Evolutionary conservation across 257 asterid genomes (phyloP).

Genomic region (Solanum chmielewskii): DNA sequence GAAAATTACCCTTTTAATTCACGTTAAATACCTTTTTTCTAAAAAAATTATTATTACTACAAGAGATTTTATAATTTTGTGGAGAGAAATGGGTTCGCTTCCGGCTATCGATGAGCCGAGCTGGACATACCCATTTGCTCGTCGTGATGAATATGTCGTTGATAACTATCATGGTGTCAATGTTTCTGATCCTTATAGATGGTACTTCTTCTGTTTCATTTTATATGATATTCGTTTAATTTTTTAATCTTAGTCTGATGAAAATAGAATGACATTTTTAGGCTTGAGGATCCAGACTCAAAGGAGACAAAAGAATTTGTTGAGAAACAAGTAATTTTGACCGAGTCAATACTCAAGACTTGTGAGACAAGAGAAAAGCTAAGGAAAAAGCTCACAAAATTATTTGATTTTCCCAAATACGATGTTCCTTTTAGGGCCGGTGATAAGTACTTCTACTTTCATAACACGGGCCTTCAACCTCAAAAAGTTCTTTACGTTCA

Average conservation of each 20-base stretch:
- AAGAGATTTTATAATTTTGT: neutral
- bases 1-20: neutral
- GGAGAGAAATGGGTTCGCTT: constrained; percentile 51
- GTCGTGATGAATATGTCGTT: constrained; percentile 63
- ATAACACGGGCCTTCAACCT: constrained; percentile 88
- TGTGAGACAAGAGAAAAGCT: constrained; percentile 74
- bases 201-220: constrained; percentile 22
- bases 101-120: constrained; percentile 16
- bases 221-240: neutral
- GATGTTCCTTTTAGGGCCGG: constrained; percentile 81
- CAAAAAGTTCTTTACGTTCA: constrained; percentile 76
- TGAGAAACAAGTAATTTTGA: constrained; percentile 55
- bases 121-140: constrained; percentile 50
- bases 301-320: constrained; percentile 81
- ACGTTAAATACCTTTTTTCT: neutral
- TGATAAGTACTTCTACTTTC: constrained; percentile 77
- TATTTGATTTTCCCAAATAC: constrained; percentile 68
- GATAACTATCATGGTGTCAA: constrained; percentile 68
- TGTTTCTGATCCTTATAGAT: constrained; percentile 86
- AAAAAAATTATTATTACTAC: neutral
- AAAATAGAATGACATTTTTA: neutral
- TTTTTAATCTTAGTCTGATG: neutral
- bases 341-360: constrained; percentile 58
- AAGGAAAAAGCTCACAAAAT: constrained; percentile 46
- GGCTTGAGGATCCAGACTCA: constrained; percentile 99